Evolutionary conservation across 225 moss, liverwort and hornwort species (phyloP), one percentile per base, ranked within the genome.

Genomic region (Polytrichum commune): DNA sequence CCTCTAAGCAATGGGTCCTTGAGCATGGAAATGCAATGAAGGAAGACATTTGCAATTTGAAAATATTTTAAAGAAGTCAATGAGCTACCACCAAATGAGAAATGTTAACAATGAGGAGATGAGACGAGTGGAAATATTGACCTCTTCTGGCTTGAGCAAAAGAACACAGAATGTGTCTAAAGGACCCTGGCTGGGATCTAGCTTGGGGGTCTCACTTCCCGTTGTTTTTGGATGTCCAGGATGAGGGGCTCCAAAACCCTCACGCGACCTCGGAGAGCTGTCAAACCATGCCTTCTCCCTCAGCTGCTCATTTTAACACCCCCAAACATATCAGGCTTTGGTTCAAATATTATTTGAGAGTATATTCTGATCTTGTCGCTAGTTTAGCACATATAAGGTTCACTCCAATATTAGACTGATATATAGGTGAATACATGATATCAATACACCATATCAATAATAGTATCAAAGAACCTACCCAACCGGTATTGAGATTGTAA

Each of bases 71-170:
- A 68, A 35, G n/a, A 19, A 10, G 19, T 35, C 9, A 9, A 35
- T 35, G 35, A 35, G 6, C 2, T 35, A 35, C 35, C 35, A 32
- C 53, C 23, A 84, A 22, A 62, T 29, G 69, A 57, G 30, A 53
- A 67, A 53, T 26, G 18, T 2, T 46, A 16, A 46, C 46, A 16
- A 46, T 23, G 55, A 53, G 38, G 33, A 72, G 9, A 54, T 20
- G 63, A 35, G 19, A 68, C 16, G 22, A 5, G 24, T 35, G 60
- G 61, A 20, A 55, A 32, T 27, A 19, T 1, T 2, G 57, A 90
- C 95, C 90, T 95, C 88, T 76, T 87, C 80, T 60, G 98, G 92
- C 26, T 98, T 95, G 24, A 98, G 63, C 19, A 93, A 91, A 57
- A 98, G 80, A 53, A 98, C 74, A 61, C 90, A 83, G 74, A 98